Evolutionary conservation across 2,329 filamentous ascomycete species (phyloP).

Genomic region (Fusarium napiforme): DNA sequence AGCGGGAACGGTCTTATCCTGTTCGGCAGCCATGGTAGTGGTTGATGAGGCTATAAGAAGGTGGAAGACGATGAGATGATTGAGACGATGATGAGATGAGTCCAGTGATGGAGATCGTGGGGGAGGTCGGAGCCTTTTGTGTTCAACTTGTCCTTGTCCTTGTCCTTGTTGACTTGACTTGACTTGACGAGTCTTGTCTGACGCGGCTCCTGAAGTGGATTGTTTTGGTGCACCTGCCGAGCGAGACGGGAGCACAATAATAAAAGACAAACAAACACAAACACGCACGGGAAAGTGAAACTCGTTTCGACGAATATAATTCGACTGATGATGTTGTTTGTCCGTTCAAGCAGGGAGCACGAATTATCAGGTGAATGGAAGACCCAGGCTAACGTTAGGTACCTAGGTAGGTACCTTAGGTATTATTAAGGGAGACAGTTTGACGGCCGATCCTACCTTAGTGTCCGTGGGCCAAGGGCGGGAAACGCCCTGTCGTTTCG

Average conservation of each 20-base stretch:
- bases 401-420: neutral
- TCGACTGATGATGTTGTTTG: neutral
- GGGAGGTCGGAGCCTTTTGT: neutral
- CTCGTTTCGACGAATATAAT: neutral
- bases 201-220: conserved; percentile 15
- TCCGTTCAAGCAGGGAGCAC: conserved; percentile 1
- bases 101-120: neutral
- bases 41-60: neutral
- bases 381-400: neutral
- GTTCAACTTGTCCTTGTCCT: neutral
- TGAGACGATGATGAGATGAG: neutral
- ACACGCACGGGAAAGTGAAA: conserved; percentile 31
- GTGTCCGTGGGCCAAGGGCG: neutral
- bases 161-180: neutral
- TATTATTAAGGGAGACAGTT: conserved; percentile 22
- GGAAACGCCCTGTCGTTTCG: conserved; percentile 14
- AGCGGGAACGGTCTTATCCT: conserved; percentile 38
- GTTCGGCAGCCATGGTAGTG: conserved; percentile 47
- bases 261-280: conserved; percentile 10
- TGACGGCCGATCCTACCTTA: neutral
- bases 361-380: neutral
- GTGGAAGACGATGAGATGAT: neutral
- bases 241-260: conserved; percentile 14
- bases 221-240: conserved; percentile 12
- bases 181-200: conserved; percentile 23